Conservation (phyloP, 2,329 filamentous ascomycete species). For the Dactylellina haptotyla region DNA sequence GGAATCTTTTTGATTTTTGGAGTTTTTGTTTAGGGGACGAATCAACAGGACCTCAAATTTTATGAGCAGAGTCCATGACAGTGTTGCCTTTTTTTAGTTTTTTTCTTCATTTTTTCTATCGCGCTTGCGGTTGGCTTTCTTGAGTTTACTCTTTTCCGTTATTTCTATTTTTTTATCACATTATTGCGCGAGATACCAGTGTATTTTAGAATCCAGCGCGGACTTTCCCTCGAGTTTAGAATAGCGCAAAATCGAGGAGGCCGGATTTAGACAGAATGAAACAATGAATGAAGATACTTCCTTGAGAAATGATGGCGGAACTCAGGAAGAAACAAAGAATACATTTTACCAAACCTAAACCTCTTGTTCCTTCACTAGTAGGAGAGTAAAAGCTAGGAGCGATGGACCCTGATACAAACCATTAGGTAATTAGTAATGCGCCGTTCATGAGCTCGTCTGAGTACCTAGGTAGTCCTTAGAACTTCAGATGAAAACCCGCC, state of each 20-base stretch:
- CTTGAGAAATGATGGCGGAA: conserved; percentile 2
- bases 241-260: conserved; percentile 18
- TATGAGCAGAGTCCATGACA: not conserved
- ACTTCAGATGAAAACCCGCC: conserved; percentile 3
- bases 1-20: conserved; percentile 7
- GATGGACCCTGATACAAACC: not conserved
- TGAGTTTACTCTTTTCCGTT: not conserved
- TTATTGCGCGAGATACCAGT: conserved; percentile 41
- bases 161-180: conserved; percentile 4
- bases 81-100: not conserved
- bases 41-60: not conserved
- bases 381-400: not conserved
- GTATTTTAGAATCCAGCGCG: conserved; percentile 39
- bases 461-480: not conserved
- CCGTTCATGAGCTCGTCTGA: conserved; percentile 28
- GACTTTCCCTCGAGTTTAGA: conserved; percentile 35
- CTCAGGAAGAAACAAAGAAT: not conserved
- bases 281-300: conserved; percentile 25
- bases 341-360: conserved; percentile 2
- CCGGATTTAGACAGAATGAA: conserved; percentile 43
- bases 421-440: conserved; percentile 14
- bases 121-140: not conserved
- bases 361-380: not conserved
- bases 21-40: conserved; percentile 3
- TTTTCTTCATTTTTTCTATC: not conserved